Conservation (phyloP, 2,329 filamentous ascomycete species). For the Verticillium nonalfalfae region DNA sequence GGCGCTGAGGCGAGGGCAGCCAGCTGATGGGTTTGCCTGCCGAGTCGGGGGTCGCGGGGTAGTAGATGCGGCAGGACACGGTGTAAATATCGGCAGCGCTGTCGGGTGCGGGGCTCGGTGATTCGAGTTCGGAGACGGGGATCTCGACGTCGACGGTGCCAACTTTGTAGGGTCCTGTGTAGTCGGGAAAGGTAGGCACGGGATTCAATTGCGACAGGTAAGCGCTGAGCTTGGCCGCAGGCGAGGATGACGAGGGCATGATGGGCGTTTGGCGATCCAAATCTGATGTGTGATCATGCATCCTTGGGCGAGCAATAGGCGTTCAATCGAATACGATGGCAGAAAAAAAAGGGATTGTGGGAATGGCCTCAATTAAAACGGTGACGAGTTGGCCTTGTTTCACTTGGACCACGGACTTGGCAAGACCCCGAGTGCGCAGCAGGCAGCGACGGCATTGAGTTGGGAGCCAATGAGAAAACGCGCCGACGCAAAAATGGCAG, state of each 20-base stretch:
- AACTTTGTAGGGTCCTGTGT: constrained; percentile 72
- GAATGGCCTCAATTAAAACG: background rate
- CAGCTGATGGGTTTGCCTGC: constrained; percentile 60
- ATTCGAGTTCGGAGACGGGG: constrained; percentile 53
- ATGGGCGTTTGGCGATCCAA: background rate
- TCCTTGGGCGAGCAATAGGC: background rate
- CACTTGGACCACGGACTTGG: background rate
- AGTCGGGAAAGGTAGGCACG: constrained; percentile 66
- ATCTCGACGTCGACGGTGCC: constrained; percentile 78
- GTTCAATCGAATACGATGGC: background rate
- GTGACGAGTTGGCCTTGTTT: background rate
- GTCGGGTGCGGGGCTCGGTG: constrained; percentile 46
- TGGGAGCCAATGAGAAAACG: background rate
- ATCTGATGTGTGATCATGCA: background rate
- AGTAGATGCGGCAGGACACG: constrained; percentile 76
- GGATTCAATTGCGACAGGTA: constrained; percentile 56
- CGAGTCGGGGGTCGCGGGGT: constrained; percentile 56
- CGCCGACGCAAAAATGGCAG: background rate
- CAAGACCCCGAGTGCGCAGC: background rate
- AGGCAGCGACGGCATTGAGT: background rate
- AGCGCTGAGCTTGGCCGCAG: constrained; percentile 32
- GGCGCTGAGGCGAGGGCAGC: constrained; percentile 71
- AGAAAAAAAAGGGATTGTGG: background rate
- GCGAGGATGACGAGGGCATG: background rate
- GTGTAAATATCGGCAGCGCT: constrained; percentile 58